Conservation (phyloP, 2,329 filamentous ascomycete genomes). For the Zymoseptoria tritici region DNA sequence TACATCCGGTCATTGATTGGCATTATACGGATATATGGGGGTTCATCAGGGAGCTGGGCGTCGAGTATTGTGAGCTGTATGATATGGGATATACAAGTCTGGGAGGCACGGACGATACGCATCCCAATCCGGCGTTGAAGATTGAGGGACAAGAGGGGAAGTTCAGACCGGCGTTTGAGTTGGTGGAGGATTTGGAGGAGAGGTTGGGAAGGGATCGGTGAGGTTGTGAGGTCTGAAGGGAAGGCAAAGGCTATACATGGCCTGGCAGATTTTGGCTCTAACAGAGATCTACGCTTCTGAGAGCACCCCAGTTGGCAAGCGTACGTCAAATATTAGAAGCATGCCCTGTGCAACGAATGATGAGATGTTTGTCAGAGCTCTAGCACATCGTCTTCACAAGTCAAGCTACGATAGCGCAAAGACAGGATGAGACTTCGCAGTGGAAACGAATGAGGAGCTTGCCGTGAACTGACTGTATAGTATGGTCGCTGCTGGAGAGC, state of each 20-base stretch:
- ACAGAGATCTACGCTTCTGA: neutral
- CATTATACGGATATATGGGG: slow-evolving; percentile 93
- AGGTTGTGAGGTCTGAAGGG: neutral
- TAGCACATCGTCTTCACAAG: neutral
- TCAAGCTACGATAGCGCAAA: neutral
- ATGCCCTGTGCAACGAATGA: neutral
- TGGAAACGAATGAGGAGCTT: neutral
- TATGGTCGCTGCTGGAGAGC: neutral
- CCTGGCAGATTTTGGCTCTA: neutral
- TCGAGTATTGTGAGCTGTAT: slow-evolving; percentile 83
- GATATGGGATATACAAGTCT: slow-evolving; percentile 84
- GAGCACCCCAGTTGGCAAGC: neutral
- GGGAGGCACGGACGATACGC: slow-evolving; percentile 83
- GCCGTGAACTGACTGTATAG: neutral
- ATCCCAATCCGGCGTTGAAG: slow-evolving; percentile 72
- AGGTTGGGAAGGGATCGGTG: slow-evolving; percentile 57
- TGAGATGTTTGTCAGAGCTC: neutral
- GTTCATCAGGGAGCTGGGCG: slow-evolving; percentile 68
- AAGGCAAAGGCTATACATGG: neutral
- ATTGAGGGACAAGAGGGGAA: slow-evolving; percentile 28
- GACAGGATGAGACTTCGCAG: neutral
- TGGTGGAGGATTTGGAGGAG: slow-evolving; percentile 65
- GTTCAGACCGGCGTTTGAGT: slow-evolving; percentile 50
- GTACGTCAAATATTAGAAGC: neutral
- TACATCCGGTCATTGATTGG: slow-evolving; percentile 97